phyloP scores from a whole-genome alignment of 768 basidiomycete genomes.

The Tylopilus subfusipes region DNA sequence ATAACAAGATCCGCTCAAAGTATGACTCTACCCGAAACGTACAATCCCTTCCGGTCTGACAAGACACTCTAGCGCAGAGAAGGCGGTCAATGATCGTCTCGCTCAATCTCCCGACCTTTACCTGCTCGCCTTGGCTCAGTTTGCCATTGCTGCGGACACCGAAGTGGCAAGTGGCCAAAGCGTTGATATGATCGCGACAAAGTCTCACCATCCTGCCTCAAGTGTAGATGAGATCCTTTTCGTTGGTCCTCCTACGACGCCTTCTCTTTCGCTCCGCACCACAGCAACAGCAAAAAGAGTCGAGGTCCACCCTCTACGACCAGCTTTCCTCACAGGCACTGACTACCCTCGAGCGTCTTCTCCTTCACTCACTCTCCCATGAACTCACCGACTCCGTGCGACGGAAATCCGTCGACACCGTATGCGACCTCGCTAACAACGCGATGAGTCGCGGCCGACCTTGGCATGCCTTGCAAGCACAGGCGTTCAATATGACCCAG shows the following conservation, averaged over 20 bases:
- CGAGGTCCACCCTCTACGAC: slow-evolving; percentile 69
- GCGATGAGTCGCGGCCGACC: slow-evolving; percentile 72
- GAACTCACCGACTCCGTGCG: slow-evolving; percentile 59
- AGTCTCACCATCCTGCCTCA: slow-evolving; percentile 9
- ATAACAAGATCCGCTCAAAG: no score
- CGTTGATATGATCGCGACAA: neutral
- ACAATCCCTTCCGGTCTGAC: slow-evolving; percentile 6
- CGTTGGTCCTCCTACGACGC: slow-evolving; percentile 74
- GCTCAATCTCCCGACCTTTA: slow-evolving; percentile 77
- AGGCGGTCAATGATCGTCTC: slow-evolving; percentile 76
- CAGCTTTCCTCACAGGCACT: slow-evolving; percentile 66
- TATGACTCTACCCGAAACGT: neutral
- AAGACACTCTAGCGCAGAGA: slow-evolving; percentile 55
- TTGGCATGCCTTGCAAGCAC: slow-evolving; percentile 78
- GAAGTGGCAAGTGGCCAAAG: slow-evolving; percentile 59
- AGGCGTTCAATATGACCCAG: slow-evolving; percentile 61
- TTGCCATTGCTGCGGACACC: slow-evolving; percentile 71
- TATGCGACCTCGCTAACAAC: slow-evolving; percentile 72
- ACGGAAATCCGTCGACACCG: slow-evolving; percentile 69
- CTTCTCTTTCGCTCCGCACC: slow-evolving; percentile 66
- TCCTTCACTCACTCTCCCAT: slow-evolving; percentile 65
- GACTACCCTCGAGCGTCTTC: slow-evolving; percentile 64
- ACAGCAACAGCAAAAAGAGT: slow-evolving; percentile 31
- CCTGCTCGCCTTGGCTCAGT: slow-evolving; percentile 73
- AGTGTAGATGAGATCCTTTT: slow-evolving; percentile 78